phyloP scores from a whole-genome alignment of 2,329 filamentous ascomycete genomes.

The Verticillium klebahnii region DNA sequence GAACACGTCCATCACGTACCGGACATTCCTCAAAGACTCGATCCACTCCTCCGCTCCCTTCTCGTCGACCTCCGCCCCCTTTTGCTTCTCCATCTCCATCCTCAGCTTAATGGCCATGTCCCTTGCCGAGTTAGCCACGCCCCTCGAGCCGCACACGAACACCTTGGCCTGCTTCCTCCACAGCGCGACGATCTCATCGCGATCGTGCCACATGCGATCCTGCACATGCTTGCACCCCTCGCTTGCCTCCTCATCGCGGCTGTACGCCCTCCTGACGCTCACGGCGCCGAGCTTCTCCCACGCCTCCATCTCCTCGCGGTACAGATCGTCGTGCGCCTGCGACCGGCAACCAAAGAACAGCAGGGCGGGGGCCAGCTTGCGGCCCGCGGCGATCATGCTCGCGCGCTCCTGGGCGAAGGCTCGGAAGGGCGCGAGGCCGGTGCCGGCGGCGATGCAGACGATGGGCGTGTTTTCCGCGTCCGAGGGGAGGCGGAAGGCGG shows the following conservation, averaged over 20 bases:
- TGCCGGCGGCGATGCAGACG: conserved; percentile 34
- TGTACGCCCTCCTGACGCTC: conserved; percentile 54
- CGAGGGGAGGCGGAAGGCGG: conserved; percentile 37
- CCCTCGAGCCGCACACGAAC: conserved; percentile 56
- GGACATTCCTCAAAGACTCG: conserved; percentile 44
- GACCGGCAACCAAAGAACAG: conserved; percentile 46
- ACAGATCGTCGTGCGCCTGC: conserved; percentile 38
- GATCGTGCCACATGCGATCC: conserved; percentile 32
- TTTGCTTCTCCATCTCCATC: conserved; percentile 19
- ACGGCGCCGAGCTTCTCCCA: conserved; percentile 48
- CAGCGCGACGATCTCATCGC: conserved; percentile 22
- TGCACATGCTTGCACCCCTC: conserved; percentile 45
- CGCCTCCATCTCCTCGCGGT: conserved; percentile 33
- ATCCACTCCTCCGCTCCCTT: conserved; percentile 42
- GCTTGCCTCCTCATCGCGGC: conserved; percentile 32
- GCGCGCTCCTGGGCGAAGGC: conserved; percentile 16
- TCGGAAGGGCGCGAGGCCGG: conserved; percentile 28
- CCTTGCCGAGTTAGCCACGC: conserved; percentile 35
- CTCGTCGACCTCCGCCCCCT: conserved; percentile 25
- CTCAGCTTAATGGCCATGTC: conserved; percentile 18
- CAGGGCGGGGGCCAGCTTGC: conserved; percentile 26
- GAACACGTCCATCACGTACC: conserved; percentile 59
- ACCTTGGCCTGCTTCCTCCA: conserved; percentile 41
- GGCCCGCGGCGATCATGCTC: conserved; percentile 42
- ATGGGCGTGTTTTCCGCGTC: conserved; percentile 31